Base-by-base conservation (phyloP, 331 rosid genomes). In the Quercus lobata region DNA sequence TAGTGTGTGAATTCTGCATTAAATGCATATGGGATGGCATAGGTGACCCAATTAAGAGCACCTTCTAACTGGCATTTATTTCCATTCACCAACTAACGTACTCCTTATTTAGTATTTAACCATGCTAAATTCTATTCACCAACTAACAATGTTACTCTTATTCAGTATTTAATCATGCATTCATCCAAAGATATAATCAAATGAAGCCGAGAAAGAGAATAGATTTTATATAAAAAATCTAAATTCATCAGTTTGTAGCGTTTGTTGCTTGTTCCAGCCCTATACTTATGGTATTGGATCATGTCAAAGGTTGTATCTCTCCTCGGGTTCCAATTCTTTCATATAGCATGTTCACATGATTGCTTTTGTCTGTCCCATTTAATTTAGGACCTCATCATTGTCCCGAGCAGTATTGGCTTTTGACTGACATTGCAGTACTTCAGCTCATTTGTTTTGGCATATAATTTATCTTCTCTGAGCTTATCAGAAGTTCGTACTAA, bases 291-390 rank as follows among this genome's bases (percentile, higher is more conserved):
- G 27, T 62, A 27, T 61, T 68, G 80, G 79, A 81, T 83, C 49
- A 82, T 86, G 79, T 78, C 91, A 3, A 89, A 89, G 89, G 88
- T 89, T 85, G 16, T 68, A 49, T 79, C 55, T 73, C 78, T 34
- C 68, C 78, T 27, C 68, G 30, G 83, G 49, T 65, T 68, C 57
- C 19, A 73, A 37, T 44, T 3, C 74, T 73, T 58, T 71, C 46
- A 21, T 61, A 4, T 19, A 71, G 29, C 46, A 32, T 21, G 11
- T n/a, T 52, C 55, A 37, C 62, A 25, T 71, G 11, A 75, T 55
- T 41, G 66, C 78, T 41, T 60, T 61, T 76, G 80, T 80, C 52
- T 54, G 32, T 71, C 83, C n/a, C 53, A 69, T 77, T 76, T 76
- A 81, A 66, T 76, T 69, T 56, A 77, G 86, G 80, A 56, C 78